Base-by-base conservation (phyloP, 2,329 filamentous ascomycete species). In the Xylaria sp. region DNA sequence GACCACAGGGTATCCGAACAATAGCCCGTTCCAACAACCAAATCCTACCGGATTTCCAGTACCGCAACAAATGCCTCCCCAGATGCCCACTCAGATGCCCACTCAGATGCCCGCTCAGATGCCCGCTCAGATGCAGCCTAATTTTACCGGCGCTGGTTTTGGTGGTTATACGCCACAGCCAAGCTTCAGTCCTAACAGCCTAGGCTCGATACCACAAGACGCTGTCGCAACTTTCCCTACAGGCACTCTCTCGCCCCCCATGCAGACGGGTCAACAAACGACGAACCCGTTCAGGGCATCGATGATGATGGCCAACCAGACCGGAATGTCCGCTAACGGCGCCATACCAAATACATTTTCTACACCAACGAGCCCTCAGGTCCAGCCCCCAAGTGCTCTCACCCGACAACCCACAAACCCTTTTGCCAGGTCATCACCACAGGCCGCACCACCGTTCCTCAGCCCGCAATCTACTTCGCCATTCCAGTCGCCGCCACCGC, bases 221-320 rank as follows among this genome's bases (percentile, higher is more conserved):
- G 81, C 84, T 1, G 76, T 85, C 4, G 81, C 85, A 7, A 81
- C 77, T 59, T 89, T 88, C 78, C 82, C 86, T 76, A 82, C 78
- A 10, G 80, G 80, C 13, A 75, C 84, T 82, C 73, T 82, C 78
- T 50, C 77, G 72, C 63, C 79, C 80, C 78, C 77, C 43, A 76
- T 78, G 73, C 77, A 78, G 75, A 83, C 79, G 28, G 84, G 85
- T 66, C 86, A 85, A 76, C 87, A 90, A 74, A 89, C 84, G 25
- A 97, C 94, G 8, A 99, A 99, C 77, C 96, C 96, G 0, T 99
- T 99, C 87, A 88, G 96, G 48, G 91, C 94, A 77, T 97, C 95
- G 1, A 95, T 95, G 90, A 84, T 97, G 82, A 85, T 86, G 83
- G 82, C 78, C 68, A 83, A 86, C 75, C 80, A 81, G 23, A 88